phyloP scores from a whole-genome alignment of 1,284 basidiomycete genomes.

The Ganoderma sinense region DNA sequence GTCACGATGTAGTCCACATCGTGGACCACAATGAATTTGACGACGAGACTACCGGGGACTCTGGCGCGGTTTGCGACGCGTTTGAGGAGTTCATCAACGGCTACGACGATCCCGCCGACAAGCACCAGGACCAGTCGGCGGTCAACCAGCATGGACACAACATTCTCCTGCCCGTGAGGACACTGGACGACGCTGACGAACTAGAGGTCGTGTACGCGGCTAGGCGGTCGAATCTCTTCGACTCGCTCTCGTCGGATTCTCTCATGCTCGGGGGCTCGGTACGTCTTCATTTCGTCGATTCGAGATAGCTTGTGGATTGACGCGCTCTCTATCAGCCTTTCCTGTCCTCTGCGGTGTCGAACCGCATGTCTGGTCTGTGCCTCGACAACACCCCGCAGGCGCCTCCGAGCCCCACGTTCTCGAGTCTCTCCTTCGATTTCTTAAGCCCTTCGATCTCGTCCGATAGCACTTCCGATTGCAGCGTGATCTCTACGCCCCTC shows the following conservation, averaged over 20 bases:
- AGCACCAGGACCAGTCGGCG: not conserved
- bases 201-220: not conserved
- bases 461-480: conserved; percentile 5
- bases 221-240: conserved; percentile 2
- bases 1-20: not conserved
- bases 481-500: conserved; percentile 12
- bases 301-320: not conserved
- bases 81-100: conserved; percentile 16
- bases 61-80: not conserved
- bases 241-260: conserved; percentile 4
- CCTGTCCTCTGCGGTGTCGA: conserved; percentile 1
- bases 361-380: not conserved
- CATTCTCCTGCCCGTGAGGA: conserved; percentile 4
- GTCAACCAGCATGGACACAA: not conserved
- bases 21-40: not conserved
- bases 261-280: conserved; percentile 19
- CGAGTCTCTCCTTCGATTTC: conserved; percentile 6
- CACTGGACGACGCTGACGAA: conserved; percentile 5
- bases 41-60: not conserved
- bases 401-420: not conserved
- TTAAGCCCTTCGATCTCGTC: conserved; percentile 11
- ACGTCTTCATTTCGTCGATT: not conserved
- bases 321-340: conserved; percentile 1
- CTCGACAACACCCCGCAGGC: not conserved
- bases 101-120: conserved; percentile 12